A percentile compares a stretch with the other conserved stretches of the same genome.
Conservation (phyloP, 768 basidiomycete genomes). For the Boletellus emodensis region DNA sequence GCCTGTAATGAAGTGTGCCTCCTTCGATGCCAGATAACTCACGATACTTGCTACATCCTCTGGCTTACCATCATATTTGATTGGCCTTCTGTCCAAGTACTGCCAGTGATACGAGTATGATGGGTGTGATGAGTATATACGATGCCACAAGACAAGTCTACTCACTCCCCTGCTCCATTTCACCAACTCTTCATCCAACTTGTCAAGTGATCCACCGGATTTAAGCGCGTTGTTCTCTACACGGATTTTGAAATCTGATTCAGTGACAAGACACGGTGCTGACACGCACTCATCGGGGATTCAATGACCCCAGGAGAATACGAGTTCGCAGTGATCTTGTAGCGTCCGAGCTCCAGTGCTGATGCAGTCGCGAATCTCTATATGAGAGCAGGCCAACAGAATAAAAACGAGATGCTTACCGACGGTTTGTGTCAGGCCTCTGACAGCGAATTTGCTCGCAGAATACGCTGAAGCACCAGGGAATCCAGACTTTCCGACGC, state of each 20-base stretch:
- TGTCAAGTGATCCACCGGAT: not conserved
- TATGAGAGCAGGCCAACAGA: not conserved
- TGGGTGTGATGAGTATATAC: not conserved
- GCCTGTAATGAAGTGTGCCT: not conserved
- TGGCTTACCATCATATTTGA: conserved; percentile 21
- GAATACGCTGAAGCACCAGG: conserved; percentile 22
- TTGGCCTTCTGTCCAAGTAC: not conserved
- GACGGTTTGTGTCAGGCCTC: conserved; percentile 36
- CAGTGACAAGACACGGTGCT: no score
- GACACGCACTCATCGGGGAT: no score
- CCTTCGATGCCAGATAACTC: conserved; percentile 32
- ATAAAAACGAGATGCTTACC: conserved; percentile 18
- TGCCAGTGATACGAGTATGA: not conserved
- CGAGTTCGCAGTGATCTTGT: not conserved
- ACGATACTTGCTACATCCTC: conserved; percentile 35
- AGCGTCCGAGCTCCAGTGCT: conserved; percentile 20
- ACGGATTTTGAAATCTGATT: not conserved
- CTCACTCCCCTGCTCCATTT: conserved; percentile 1
- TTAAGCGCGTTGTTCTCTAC: not conserved
- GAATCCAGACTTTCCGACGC: not conserved
- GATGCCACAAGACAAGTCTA: not conserved
- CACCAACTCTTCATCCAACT: not conserved
- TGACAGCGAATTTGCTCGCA: conserved; percentile 36
- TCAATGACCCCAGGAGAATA: not conserved
- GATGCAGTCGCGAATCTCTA: not conserved